Evolutionary conservation across 2,329 filamentous ascomycete species (phyloP).

Genomic region (Monilinia polystroma): DNA sequence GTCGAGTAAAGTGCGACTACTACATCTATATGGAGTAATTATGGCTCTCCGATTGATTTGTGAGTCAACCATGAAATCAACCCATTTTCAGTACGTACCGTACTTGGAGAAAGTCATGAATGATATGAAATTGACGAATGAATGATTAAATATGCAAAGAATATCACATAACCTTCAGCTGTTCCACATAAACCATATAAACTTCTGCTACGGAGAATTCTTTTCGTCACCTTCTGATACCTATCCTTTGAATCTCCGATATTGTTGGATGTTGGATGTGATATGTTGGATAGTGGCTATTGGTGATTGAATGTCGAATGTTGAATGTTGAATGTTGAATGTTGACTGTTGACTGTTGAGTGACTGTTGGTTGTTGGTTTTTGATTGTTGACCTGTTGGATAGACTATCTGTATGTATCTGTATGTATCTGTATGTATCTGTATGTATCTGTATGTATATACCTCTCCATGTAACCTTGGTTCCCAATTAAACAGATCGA

Average conservation of each 20-base stretch:
- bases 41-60: constrained; percentile 4
- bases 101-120: not conserved
- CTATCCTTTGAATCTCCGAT: not conserved
- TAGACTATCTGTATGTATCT: too few species aligned
- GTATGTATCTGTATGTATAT: too few species aligned
- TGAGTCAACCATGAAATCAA: not conserved
- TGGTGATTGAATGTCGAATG: too few species aligned
- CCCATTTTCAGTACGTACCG: not conserved
- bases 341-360: too few species aligned
- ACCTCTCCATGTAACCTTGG: too few species aligned
- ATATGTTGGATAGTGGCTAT: too few species aligned
- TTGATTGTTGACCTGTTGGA: too few species aligned
- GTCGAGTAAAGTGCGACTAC: too few species aligned
- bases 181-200: not conserved
- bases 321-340: too few species aligned
- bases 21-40: not conserved
- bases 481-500: not conserved
- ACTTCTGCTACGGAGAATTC: not conserved
- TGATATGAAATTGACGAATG: constrained; percentile 11
- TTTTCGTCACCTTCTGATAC: constrained; percentile 11
- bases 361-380: too few species aligned
- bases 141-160: constrained; percentile 11
- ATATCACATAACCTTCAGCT: not conserved
- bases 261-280: not conserved
- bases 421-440: too few species aligned